Conservation (phyloP, 2,329 filamentous ascomycete genomes). For the Cladosporium sp. region DNA sequence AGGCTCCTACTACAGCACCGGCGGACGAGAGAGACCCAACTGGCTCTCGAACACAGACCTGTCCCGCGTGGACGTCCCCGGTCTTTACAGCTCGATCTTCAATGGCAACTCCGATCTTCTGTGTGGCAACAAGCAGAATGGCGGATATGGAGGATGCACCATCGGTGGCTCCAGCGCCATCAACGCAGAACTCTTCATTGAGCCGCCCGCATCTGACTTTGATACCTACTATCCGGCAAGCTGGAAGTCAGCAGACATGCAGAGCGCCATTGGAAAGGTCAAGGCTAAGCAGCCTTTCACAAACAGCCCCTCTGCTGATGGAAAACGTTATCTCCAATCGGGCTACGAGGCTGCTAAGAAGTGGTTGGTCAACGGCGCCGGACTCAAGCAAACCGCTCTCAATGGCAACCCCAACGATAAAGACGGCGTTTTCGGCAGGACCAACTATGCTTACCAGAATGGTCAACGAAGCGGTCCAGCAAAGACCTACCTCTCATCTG, state of each 20-base stretch:
- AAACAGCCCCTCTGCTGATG: constrained; percentile 43
- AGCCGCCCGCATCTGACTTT: constrained; percentile 52
- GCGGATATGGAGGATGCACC: constrained; percentile 42
- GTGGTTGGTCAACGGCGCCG: constrained; percentile 49
- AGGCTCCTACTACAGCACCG: constrained; percentile 32
- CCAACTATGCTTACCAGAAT: constrained; percentile 46
- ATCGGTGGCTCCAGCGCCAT: constrained; percentile 52
- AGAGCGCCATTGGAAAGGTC: constrained; percentile 43
- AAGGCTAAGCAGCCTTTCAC: constrained; percentile 43
- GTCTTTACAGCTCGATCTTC: constrained; percentile 52
- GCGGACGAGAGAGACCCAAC: constrained; percentile 41
- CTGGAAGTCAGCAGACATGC: constrained; percentile 51
- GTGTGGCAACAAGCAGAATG: constrained; percentile 41
- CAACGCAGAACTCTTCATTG: constrained; percentile 52
- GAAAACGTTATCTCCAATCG: constrained; percentile 44
- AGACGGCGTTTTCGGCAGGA: constrained; percentile 46
- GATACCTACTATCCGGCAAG: constrained; percentile 47
- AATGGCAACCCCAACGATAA: constrained; percentile 46
- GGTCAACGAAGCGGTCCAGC: constrained; percentile 50
- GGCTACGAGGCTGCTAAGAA: constrained; percentile 45
- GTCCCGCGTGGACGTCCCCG: constrained; percentile 52
- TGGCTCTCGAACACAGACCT: constrained; percentile 48
- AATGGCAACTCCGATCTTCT: constrained; percentile 36
- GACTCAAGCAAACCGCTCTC: constrained; percentile 46
- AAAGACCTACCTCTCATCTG: constrained; percentile 48